phyloP scores from a whole-genome alignment of 768 basidiomycete species.

The Lactarius deliciosus region DNA sequence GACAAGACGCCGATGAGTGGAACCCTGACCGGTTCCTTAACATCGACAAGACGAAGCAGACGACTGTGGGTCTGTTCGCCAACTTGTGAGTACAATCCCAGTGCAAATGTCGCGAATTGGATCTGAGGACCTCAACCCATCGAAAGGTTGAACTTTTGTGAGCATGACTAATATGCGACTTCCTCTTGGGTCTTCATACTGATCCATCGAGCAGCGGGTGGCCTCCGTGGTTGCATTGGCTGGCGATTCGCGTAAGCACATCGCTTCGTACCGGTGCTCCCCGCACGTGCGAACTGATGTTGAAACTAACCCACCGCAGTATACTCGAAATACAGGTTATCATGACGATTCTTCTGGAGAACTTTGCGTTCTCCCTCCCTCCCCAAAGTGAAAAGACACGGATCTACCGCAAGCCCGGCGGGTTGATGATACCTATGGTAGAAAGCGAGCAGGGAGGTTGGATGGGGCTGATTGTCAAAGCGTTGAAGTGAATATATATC shows the following conservation, averaged over 20 bases:
- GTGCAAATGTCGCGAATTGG: too few species aligned
- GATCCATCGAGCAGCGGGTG: slow-evolving; percentile 19
- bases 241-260: slow-evolving; percentile 26
- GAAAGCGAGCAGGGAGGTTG: slow-evolving; percentile 17
- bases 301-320: slow-evolving; percentile 4
- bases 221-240: slow-evolving; percentile 26
- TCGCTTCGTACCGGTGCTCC: too few species aligned
- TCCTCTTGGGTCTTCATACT: neutral
- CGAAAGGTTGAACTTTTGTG: slow-evolving; percentile 28
- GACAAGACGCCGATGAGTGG: slow-evolving; percentile 27
- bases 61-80: slow-evolving; percentile 23
- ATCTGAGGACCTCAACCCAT: neutral
- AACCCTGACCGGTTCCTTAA: slow-evolving; percentile 28
- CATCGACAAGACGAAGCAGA: slow-evolving; percentile 22
- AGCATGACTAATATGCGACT: neutral
- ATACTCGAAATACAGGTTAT: slow-evolving; percentile 23
- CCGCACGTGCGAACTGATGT: neutral
- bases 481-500: slow-evolving; percentile 14
- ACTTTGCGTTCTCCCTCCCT: slow-evolving; percentile 26
- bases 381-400: slow-evolving; percentile 22
- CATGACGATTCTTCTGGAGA: slow-evolving; percentile 21
- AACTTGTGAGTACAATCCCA: slow-evolving; percentile 23
- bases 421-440: slow-evolving; percentile 23
- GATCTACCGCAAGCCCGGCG: slow-evolving; percentile 24
- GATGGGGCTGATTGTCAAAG: slow-evolving; percentile 27